Base-by-base conservation (phyloP, 1,284 basidiomycete species). In the Cutaneotrichosporon sp. region DNA sequence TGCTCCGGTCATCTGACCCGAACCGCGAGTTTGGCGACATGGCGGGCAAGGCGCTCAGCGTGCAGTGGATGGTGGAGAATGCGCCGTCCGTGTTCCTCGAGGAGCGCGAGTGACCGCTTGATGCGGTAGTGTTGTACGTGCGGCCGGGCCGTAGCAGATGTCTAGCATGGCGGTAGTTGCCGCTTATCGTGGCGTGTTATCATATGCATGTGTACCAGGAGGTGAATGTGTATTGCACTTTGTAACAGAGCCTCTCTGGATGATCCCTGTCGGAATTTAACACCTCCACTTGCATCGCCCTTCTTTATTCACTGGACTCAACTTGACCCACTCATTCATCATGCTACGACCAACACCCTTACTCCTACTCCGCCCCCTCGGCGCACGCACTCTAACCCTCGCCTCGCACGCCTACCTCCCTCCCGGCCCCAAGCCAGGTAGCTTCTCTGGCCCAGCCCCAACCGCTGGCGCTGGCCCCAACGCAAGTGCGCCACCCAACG, bases 31-130 rank as follows among this genome's bases (percentile, higher is more conserved):
- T 97, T 82, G 90, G 89, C 67, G 94, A 98, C 77, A 76, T 78
- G 79, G 94, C 92, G 13, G 92, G 92, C 66, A 97, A 96, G 81
- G 91, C 94, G 11, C 85, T 95, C 68, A 89, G 90, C 69, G 84
- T 97, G 62, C 91, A 95, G 77, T 95, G 91, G 88, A 85, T 96
- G 71, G 87, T 96, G 66, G 92, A 96, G 76, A 90, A 94, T 77
- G 91, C 92, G n/a, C 86, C 85, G 8, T 69, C 69, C 47, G 77
- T 83, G 46, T 83, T 83, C 32, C 38, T 26, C 14, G 64, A 65
- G 32, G 61, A 65, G 14, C 36, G 61, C 26, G 61, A 56, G 61
- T 51, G 56, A 14, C 14, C 47, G 47, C 47, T 49, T 49, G 47
- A 32, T 52, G 50, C 30, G 50, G 50, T 14, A 18, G 50, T 52